Evolutionary conservation across 495 filamentous ascomycete genomes (phyloP).

Genomic region (Cercophora scortea): DNA sequence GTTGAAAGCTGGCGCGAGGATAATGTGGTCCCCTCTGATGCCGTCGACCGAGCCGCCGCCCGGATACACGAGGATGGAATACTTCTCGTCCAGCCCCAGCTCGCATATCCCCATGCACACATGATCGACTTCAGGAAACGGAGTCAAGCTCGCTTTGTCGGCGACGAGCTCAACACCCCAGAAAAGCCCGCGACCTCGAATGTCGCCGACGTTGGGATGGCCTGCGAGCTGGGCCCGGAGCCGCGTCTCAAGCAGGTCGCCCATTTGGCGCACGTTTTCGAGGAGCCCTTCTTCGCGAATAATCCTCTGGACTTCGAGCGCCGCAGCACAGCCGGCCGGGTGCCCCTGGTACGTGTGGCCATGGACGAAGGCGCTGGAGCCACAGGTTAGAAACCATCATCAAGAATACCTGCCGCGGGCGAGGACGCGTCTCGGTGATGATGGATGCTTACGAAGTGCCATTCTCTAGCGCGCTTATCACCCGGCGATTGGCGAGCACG

Average conservation of each 20-base stretch:
- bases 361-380: constrained; percentile 39
- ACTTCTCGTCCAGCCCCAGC: constrained; percentile 39
- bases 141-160: constrained; percentile 37
- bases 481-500: constrained; percentile 44
- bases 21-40: constrained; percentile 61
- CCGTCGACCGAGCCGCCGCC: constrained; percentile 63
- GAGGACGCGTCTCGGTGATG: too few species aligned
- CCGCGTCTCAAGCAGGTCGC: constrained; percentile 35
- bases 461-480: constrained; percentile 46
- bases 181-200: constrained; percentile 57
- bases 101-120: constrained; percentile 46
- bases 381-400: constrained; percentile 5
- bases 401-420: constrained; percentile 1
- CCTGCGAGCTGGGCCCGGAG: constrained; percentile 35
- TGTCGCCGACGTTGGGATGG: constrained; percentile 54
- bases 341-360: constrained; percentile 59
- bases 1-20: constrained; percentile 70
- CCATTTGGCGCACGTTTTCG: constrained; percentile 44
- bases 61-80: constrained; percentile 63
- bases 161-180: constrained; percentile 54
- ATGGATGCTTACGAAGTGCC: constrained; percentile 43
- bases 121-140: constrained; percentile 36
- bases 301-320: constrained; percentile 52
- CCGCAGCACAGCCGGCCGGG: constrained; percentile 52
- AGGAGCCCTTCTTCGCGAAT: constrained; percentile 48